Evolutionary conservation across 352 stramenopile genomes (phyloP).

Genomic region (Globisporangium perplexum): DNA sequence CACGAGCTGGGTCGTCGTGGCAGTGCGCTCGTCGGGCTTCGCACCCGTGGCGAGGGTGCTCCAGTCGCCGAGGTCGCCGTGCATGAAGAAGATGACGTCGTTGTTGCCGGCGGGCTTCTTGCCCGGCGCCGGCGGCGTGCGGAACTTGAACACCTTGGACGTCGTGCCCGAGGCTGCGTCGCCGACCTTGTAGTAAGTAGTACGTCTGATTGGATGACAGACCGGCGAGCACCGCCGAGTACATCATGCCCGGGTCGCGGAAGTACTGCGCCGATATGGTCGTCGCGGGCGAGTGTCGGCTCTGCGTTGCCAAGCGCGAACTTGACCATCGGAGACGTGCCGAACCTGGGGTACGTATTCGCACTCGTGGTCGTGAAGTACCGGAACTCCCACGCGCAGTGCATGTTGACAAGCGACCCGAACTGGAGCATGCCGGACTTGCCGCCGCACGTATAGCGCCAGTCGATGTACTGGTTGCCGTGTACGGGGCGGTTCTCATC

Average conservation of each 20-base stretch:
- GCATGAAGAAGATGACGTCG: slow-evolving; percentile 57
- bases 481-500: slow-evolving; percentile 1
- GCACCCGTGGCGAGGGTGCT: slow-evolving; percentile 5
- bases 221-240: slow-evolving; percentile 13
- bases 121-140: neutral
- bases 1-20: slow-evolving; percentile 29
- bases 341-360: slow-evolving; percentile 17
- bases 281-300: slow-evolving; percentile 19
- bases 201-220: slow-evolving; percentile 12
- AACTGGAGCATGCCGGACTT: slow-evolving; percentile 8
- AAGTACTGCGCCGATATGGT: slow-evolving; percentile 11
- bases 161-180: neutral
- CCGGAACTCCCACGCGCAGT: slow-evolving; percentile 19
- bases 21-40: slow-evolving; percentile 13
- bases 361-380: slow-evolving; percentile 17
- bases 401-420: slow-evolving; percentile 23
- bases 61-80: slow-evolving; percentile 56
- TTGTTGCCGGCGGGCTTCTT: slow-evolving; percentile 25
- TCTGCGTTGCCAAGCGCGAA: slow-evolving; percentile 16
- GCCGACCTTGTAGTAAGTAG: slow-evolving; percentile 26
- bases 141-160: slow-evolving; percentile 10
- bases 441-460: slow-evolving; percentile 2
- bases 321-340: slow-evolving; percentile 14
- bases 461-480: slow-evolving; percentile 15
- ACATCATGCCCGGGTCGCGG: slow-evolving; percentile 19